phyloP scores from a whole-genome alignment of 768 basidiomycete species.

The Lactifluus echinatus region DNA sequence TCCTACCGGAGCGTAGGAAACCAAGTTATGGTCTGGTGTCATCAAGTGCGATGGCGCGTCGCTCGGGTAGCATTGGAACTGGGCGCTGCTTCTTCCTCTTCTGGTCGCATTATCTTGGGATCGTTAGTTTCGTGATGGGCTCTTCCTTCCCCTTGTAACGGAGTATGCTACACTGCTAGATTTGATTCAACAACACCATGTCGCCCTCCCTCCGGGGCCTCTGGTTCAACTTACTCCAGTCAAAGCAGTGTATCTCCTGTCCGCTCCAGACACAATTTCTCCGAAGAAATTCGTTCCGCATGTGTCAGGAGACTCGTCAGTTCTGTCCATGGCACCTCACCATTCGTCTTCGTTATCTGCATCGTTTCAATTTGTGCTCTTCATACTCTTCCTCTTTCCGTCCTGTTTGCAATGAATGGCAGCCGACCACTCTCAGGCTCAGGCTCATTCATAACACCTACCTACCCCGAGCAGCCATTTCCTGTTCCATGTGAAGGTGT shows the following conservation, averaged over 20 bases:
- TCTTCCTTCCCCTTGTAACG: conserved; percentile 31
- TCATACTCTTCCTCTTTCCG: conserved; percentile 1
- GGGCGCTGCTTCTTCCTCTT: conserved; percentile 27
- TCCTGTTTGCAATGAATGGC: conserved; percentile 20
- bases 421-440: conserved; percentile 44
- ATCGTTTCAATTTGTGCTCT: conserved; percentile 41
- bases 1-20: conserved; percentile 72
- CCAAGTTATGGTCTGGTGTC: conserved; percentile 97
- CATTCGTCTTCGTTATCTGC: conserved; percentile 37
- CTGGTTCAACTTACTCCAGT: conserved; percentile 36
- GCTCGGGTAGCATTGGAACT: conserved; percentile 74
- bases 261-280: conserved; percentile 26
- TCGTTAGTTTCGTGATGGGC: conserved; percentile 62
- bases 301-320: conserved; percentile 51
- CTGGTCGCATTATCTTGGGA: conserved; percentile 37
- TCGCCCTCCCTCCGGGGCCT: conserved; percentile 31
- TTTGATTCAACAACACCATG: conserved; percentile 22
- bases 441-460: conserved; percentile 60
- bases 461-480: conserved; percentile 43
- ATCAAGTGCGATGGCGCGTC: conserved; percentile 87
- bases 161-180: background rate
- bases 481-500: conserved; percentile 60
- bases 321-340: conserved; percentile 44
- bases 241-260: conserved; percentile 44
- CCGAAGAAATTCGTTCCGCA: conserved; percentile 41